Base-by-base conservation (phyloP, 805 yeast species). In the Clavispora santaluciae region DNA sequence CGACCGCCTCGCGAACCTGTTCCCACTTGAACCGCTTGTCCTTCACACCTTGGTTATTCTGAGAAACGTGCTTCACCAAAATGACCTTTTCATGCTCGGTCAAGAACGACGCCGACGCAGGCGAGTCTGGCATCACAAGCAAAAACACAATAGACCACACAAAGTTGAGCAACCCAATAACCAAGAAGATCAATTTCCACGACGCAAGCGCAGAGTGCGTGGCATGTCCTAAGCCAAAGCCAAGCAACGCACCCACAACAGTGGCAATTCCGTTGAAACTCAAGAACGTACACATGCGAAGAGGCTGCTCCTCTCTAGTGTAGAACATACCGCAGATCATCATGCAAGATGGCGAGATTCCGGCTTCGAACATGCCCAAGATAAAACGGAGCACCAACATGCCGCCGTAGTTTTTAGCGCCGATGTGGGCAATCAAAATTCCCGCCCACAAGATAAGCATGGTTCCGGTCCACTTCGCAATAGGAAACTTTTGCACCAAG, bases 281-380 rank as follows among this genome's bases (percentile, higher is more conserved):
- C 42, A 63, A 56, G 43, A 60, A 63, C 13, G 53, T 50, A 28
- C 54, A 55, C 53, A 59, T 49, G 47, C 63, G 41, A 24, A 59
- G 42, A 5, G 63, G 63, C 39, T 66, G 70, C 36, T 63, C 66
- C 16, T 59, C 53, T 36, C 54, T 57, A 12, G 56, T 59, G 46
- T 60, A 66, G 50, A 60, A 66, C 38, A 52, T 51, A 35, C 64
- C 54, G 28, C 64, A 58, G 37, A 68, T 50, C 45, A 57, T 55
- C 49, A 69, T 61, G 41, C 60, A 63, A 21, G 59, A 41, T 13
- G 74, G 64, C 7, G 61, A 51, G 31, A 64, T 57, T 16, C 64
- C 57, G 8, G 69, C 65, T 46, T 66, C 72, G 37, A 62, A 53
- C 15, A 56, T 46, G 28, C 68, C 69, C 36, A 68, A 53, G 7